These are phyloP conservation scores for Luffa acutangula DNA, from an alignment of 306 rosid genomes.

Conservation along the genomic window DNA sequence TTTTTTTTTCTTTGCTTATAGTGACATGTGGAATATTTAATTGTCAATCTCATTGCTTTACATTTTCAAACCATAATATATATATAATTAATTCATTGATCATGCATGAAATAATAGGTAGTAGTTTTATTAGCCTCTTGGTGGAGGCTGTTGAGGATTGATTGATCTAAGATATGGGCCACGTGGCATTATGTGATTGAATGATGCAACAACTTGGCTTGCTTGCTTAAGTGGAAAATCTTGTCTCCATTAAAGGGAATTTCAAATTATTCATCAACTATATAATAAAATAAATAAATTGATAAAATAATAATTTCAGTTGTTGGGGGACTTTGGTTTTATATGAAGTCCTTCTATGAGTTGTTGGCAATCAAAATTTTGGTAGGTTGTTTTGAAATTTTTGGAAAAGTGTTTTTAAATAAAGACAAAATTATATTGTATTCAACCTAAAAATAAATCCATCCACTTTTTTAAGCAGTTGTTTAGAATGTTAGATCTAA, in stretches of 20 bases:
- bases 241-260: conserved; percentile 3
- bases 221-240: conserved; percentile 1
- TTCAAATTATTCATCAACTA: not conserved
- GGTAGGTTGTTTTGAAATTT: not conserved
- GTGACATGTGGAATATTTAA: not conserved
- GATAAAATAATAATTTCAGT: not conserved
- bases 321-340: not conserved
- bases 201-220: not conserved
- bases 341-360: not conserved
- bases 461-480: not conserved
- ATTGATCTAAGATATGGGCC: not conserved
- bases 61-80: not conserved
- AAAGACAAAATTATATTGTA: not conserved
- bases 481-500: not conserved
- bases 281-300: not conserved
- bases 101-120: not conserved
- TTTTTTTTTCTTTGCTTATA: not conserved
- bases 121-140: not conserved
- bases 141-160: not conserved
- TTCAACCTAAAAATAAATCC: not conserved
- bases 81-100: not conserved
- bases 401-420: not conserved
- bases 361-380: not conserved
- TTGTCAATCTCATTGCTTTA: not conserved
- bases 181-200: not conserved